These are phyloP conservation scores for Aspergillus leporis DNA, from an alignment of 495 filamentous ascomycete genomes.

Conservation along the genomic window DNA sequence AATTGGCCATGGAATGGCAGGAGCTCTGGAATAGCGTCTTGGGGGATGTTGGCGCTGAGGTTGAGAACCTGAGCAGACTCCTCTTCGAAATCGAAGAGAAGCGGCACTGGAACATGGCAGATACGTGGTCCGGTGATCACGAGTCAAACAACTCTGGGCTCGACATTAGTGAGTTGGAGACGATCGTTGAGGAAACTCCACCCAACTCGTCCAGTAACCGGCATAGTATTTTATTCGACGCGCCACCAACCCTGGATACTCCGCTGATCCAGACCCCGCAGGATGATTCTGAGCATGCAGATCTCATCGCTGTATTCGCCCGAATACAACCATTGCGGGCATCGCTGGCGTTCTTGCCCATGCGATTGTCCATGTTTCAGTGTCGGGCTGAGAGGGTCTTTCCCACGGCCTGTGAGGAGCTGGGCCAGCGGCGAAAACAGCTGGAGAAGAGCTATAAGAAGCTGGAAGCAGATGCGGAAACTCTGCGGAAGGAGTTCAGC, in stretches of 20 bases:
- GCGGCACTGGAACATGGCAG: slow-evolving; percentile 67
- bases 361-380: slow-evolving; percentile 86
- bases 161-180: slow-evolving; percentile 88
- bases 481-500: slow-evolving; percentile 80
- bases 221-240: slow-evolving; percentile 62
- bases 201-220: slow-evolving; percentile 57
- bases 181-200: slow-evolving; percentile 88
- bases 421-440: slow-evolving; percentile 66
- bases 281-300: slow-evolving; percentile 75
- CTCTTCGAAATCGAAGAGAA: slow-evolving; percentile 98
- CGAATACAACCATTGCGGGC: slow-evolving; percentile 92
- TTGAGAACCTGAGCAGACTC: slow-evolving; percentile 76
- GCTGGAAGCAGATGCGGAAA: slow-evolving; percentile 84
- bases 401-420: slow-evolving; percentile 85
- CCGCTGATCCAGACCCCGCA: slow-evolving; percentile 60
- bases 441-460: slow-evolving; percentile 80
- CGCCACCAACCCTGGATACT: slow-evolving; percentile 56
- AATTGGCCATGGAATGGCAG: slow-evolving; percentile 98
- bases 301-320: slow-evolving; percentile 82
- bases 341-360: slow-evolving; percentile 94
- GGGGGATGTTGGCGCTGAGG: slow-evolving; percentile 88
- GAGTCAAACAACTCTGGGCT: slow-evolving; percentile 59
- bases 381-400: slow-evolving; percentile 72
- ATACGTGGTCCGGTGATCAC: slow-evolving; percentile 41
- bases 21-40: slow-evolving; percentile 93